These are phyloP conservation scores for Phoenix roebelenii DNA, from an alignment of 176 grass and related monocot species.

Conservation along the genomic window DNA sequence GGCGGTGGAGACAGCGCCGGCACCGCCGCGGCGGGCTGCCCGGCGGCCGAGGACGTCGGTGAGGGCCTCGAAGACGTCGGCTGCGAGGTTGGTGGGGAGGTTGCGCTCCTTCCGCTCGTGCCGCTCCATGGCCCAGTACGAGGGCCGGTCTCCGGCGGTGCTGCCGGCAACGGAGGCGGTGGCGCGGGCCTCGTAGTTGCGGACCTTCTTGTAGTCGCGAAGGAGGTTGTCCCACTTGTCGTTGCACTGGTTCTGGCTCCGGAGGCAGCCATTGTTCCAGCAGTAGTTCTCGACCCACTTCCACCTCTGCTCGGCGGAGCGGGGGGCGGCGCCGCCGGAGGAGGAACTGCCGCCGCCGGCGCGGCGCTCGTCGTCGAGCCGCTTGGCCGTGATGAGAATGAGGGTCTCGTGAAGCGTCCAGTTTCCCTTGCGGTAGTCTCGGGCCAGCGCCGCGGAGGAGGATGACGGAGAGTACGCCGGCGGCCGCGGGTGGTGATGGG, in stretches of 20 bases:
- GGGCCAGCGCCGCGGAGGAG: conserved; percentile 34
- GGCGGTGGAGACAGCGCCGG: conserved; percentile 2
- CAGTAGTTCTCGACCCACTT: conserved; percentile 99
- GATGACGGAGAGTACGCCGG: conserved; percentile 31
- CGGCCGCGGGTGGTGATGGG: conserved; percentile 12
- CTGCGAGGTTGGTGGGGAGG: conserved; percentile 83
- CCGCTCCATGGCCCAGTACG: conserved; percentile 95
- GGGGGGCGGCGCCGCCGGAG: conserved; percentile 3
- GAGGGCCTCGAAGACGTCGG: conserved; percentile 71
- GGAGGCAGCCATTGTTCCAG: conserved; percentile 83
- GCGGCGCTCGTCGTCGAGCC: conserved; percentile 81
- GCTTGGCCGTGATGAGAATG: conserved; percentile 88
- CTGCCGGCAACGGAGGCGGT: not conserved
- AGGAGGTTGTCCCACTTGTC: conserved; percentile 99
- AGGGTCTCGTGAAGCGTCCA: conserved; percentile 96
- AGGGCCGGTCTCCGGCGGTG: conserved; percentile 4
- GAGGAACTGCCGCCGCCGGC: not conserved
- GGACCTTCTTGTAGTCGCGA: conserved; percentile 99
- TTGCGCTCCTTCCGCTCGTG: conserved; percentile 79
- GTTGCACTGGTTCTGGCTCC: conserved; percentile 99
- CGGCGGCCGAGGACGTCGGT: conserved; percentile 76
- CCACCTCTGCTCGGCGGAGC: conserved; percentile 89
- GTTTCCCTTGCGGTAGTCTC: conserved; percentile 98
- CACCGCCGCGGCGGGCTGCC: conserved; percentile 38
- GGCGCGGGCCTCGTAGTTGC: conserved; percentile 64